Evolutionary conservation across 2,329 filamentous ascomycete species (phyloP).

Genomic region (Beauveria sp.): DNA sequence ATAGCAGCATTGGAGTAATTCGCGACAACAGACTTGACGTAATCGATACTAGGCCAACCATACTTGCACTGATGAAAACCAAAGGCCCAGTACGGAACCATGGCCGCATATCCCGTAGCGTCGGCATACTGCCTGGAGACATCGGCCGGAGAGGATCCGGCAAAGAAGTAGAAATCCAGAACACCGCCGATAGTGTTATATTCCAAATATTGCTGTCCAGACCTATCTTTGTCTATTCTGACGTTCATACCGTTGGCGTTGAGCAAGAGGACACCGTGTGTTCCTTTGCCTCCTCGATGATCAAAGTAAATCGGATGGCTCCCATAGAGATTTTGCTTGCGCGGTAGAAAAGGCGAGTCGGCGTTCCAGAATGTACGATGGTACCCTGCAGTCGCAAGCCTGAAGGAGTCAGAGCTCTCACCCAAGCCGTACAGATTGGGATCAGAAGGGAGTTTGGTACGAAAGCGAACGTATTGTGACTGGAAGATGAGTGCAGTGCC

Average conservation of each 20-base stretch:
- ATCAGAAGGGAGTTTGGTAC: slow-evolving; percentile 59
- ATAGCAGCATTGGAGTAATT: slow-evolving; percentile 59
- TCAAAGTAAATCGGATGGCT: slow-evolving; percentile 71
- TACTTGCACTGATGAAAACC: slow-evolving; percentile 58
- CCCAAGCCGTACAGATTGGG: slow-evolving; percentile 73
- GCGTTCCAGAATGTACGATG: slow-evolving; percentile 58
- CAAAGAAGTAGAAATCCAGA: slow-evolving; percentile 62
- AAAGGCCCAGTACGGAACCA: slow-evolving; percentile 59
- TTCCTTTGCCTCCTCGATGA: slow-evolving; percentile 46
- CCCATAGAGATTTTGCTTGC: slow-evolving; percentile 61
- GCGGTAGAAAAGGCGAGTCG: slow-evolving; percentile 54
- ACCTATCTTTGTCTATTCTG: slow-evolving; percentile 56
- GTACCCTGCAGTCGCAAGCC: slow-evolving; percentile 50
- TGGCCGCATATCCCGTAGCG: slow-evolving; percentile 47
- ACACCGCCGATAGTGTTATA: slow-evolving; percentile 75
- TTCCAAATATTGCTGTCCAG: slow-evolving; percentile 64
- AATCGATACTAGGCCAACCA: slow-evolving; percentile 56
- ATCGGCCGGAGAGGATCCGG: slow-evolving; percentile 50
- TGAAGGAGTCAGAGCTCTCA: slow-evolving; percentile 66
- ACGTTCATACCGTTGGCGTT: slow-evolving; percentile 75
- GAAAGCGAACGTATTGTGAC: slow-evolving; percentile 66
- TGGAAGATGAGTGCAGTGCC: slow-evolving; percentile 64
- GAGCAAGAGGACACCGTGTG: slow-evolving; percentile 61
- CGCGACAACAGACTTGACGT: slow-evolving; percentile 60
- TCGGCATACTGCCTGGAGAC: slow-evolving; percentile 53